These are phyloP conservation scores for Aspergillus sp. DNA, from an alignment of 2,329 filamentous ascomycete genomes.

Conservation along the genomic window DNA sequence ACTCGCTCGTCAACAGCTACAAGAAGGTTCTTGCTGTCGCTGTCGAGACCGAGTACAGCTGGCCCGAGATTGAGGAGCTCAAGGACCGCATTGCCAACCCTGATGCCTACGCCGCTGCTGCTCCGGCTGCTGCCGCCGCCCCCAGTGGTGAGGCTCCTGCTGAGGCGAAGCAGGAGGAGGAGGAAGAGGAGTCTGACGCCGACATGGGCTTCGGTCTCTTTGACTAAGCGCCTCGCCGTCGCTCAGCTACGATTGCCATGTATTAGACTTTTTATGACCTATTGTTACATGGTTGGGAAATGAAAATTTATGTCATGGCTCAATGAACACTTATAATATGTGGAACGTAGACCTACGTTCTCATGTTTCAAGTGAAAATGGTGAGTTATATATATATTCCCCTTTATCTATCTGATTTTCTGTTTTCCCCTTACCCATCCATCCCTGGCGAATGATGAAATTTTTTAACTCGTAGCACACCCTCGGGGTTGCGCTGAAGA, in stretches of 20 bases:
- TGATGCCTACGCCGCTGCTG: constrained; percentile 82
- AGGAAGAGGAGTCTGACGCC: constrained; percentile 58
- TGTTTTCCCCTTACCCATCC: constrained; percentile 3
- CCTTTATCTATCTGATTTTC: background rate
- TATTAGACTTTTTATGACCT: constrained; percentile 30
- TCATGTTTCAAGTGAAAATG: constrained; percentile 21
- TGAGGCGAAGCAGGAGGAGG: constrained; percentile 52
- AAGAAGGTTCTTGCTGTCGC: constrained; percentile 89
- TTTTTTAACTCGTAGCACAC: constrained; percentile 58
- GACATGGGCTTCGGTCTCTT: constrained; percentile 72
- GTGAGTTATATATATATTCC: constrained; percentile 11
- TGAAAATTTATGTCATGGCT: constrained; percentile 26
- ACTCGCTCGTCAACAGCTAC: constrained; percentile 95
- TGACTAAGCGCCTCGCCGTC: constrained; percentile 41
- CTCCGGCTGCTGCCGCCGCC: constrained; percentile 57
- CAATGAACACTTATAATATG: background rate
- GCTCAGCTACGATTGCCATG: constrained; percentile 24
- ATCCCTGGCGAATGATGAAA: constrained; percentile 49
- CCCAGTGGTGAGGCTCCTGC: constrained; percentile 45
- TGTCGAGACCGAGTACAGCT: constrained; percentile 81
- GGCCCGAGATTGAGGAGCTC: constrained; percentile 92
- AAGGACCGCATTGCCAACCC: constrained; percentile 99
- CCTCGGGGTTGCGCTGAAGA: constrained; percentile 44
- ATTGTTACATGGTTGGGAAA: constrained; percentile 23
- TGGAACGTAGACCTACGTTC: constrained; percentile 13